Base-by-base conservation (phyloP, 768 basidiomycete species). In the Xanthoconium stramineum region DNA sequence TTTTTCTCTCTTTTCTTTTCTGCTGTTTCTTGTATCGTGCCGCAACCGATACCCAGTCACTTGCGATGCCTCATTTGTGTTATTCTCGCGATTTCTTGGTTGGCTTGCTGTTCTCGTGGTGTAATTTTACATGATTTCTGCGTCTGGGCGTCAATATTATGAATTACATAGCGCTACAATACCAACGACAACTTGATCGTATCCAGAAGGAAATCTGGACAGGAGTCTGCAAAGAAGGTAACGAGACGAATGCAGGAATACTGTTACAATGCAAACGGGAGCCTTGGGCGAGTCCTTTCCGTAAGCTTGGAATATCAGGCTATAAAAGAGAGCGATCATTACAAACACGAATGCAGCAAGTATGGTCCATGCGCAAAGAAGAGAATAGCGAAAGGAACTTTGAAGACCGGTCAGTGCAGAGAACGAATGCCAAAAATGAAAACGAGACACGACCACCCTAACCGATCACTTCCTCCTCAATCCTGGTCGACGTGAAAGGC, bases 401-500 rank as follows among this genome's bases (percentile, higher is more conserved):
- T 1, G 4, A 12, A 33, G 9, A 17, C 30, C 42, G 38, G n/a
- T 20, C 45, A 48, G 15, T 32, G 40, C 52, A 49, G 28, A 55
- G 24, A 28, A 19, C 15, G 8, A 13, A 32, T 19, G n/a, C 19
- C 37, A 33, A 44, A 19, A 8, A 19, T 20, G 7, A 6, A 45
- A 13, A 38, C 15, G 32, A 35, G 35, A 39, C 42, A 3, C 15
- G 9, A 0, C 15, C 43, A 5, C 40, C 47, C 36, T 50, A 24
- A 38, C 37, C 32, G 19, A 35, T 24, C 24, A 65, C 29, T 58
- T 56, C 39, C 51, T 50, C 37, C 60, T 53, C 49, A 52, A 35
- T 13, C 61, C 58, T 14, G 14, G 43, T 48, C 47, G 58, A 49
- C 52, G 53, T 6, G 58, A 57, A 35, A 58, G 49, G 14, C 38